Conservation (phyloP, 73 alveolate genomes). For the Tetrahymena borealis region DNA sequence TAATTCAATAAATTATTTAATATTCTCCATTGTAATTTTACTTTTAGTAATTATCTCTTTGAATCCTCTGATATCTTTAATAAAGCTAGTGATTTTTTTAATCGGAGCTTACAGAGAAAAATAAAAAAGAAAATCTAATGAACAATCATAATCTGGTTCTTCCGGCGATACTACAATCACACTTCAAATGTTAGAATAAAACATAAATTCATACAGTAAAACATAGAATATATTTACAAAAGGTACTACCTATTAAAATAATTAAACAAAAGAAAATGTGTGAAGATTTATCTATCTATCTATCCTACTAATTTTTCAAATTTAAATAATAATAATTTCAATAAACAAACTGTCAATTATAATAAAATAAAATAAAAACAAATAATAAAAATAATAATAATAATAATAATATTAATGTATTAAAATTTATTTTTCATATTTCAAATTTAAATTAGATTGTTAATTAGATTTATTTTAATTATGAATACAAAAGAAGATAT, state of each 20-base stretch:
- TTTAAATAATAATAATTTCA: too few relatives aligned
- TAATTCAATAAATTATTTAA: not conserved
- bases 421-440: too few relatives aligned
- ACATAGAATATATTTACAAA: not conserved
- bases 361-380: too few relatives aligned
- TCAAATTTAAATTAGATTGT: too few relatives aligned
- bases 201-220: not conserved
- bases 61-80: not conserved
- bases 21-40: not conserved
- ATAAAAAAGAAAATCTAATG: not conserved
- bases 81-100: not conserved
- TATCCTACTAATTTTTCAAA: too few relatives aligned
- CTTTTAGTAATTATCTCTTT: not conserved
- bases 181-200: not conserved
- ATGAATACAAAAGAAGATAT: too few relatives aligned
- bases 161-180: not conserved
- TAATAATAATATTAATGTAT: too few relatives aligned
- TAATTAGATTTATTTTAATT: too few relatives aligned
- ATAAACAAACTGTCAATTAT: too few relatives aligned
- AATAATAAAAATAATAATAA: too few relatives aligned
- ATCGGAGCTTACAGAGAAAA: not conserved
- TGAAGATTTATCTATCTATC: too few relatives aligned
- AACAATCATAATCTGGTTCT: not conserved
- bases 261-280: not conserved
- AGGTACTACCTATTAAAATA: not conserved